phyloP scores from a whole-genome alignment of 495 filamentous ascomycete genomes.

The Halenospora varia region DNA sequence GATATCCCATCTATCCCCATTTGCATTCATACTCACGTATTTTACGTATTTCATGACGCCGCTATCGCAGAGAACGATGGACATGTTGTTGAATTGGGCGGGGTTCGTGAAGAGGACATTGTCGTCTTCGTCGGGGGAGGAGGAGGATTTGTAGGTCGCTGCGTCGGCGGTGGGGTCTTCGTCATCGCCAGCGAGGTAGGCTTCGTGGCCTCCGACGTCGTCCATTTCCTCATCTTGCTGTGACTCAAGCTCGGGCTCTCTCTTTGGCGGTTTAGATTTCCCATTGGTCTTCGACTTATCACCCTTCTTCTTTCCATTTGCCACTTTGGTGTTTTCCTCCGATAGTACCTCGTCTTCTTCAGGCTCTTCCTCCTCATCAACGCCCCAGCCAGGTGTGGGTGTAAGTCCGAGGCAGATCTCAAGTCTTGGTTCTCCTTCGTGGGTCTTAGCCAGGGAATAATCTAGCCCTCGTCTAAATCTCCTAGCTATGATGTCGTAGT shows the following conservation, averaged over 20 bases:
- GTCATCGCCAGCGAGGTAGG: conserved; percentile 88
- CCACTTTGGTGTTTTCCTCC: conserved; percentile 18
- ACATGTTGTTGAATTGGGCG: conserved; percentile 84
- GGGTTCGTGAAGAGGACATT: conserved; percentile 87
- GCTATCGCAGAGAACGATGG: conserved; percentile 81
- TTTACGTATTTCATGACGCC: conserved; percentile 92
- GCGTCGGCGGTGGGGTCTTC: conserved; percentile 65
- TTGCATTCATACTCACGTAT: conserved; percentile 78
- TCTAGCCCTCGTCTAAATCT: conserved; percentile 84
- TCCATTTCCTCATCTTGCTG: conserved; percentile 34
- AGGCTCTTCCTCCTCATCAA: conserved; percentile 43
- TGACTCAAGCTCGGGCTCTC: conserved; percentile 17
- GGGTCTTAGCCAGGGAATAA: conserved; percentile 86
- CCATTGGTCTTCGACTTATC: conserved; percentile 9
- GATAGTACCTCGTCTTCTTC: not conserved
- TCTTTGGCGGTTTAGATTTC: no score
- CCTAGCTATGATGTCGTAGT: conserved; percentile 67
- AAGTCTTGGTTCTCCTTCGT: conserved; percentile 76
- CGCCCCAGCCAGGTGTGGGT: conserved; percentile 78
- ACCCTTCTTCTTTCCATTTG: no score
- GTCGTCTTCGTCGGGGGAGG: conserved; percentile 74
- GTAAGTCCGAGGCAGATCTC: conserved; percentile 84
- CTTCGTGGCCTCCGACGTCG: conserved; percentile 81
- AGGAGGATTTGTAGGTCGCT: conserved; percentile 74
- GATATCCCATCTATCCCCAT: conserved; percentile 92